phyloP scores from a whole-genome alignment of 495 filamentous ascomycete species.

The Filosporella fistucella region DNA sequence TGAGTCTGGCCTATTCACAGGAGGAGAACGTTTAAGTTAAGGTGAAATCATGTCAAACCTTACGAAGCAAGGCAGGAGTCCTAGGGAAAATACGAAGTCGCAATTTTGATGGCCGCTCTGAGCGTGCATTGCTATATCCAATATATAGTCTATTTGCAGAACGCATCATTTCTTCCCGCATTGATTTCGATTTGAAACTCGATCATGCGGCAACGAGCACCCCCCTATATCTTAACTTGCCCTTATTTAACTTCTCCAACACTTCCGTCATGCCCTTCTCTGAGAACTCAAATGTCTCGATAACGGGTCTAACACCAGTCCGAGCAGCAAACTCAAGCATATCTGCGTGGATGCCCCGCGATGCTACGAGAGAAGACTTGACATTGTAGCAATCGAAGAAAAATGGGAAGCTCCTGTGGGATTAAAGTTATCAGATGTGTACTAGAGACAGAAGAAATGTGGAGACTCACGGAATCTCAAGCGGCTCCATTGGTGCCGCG shows the following conservation, averaged over 20 bases:
- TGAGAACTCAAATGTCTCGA: conserved; percentile 15
- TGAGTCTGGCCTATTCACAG: too few relatives aligned
- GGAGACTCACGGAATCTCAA: conserved; percentile 26
- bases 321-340: conserved; percentile 18
- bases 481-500: conserved; percentile 20
- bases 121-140: too few relatives aligned
- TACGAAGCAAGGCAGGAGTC: too few relatives aligned
- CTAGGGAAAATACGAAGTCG: too few relatives aligned
- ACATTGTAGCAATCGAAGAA: conserved; percentile 30
- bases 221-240: conserved; percentile 19
- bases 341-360: conserved; percentile 12
- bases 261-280: conserved; percentile 15
- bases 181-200: too few relatives aligned
- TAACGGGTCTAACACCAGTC: conserved; percentile 10
- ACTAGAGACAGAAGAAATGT: background rate
- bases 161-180: too few relatives aligned
- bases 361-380: conserved; percentile 28
- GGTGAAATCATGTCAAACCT: too few relatives aligned
- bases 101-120: too few relatives aligned
- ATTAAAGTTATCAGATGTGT: background rate
- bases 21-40: too few relatives aligned
- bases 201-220: conserved; percentile 17
- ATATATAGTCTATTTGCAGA: too few relatives aligned
- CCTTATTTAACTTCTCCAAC: conserved; percentile 8
- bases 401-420: conserved; percentile 17